These are phyloP conservation scores for Akanthomyces muscarius DNA, from an alignment of 2,329 filamentous ascomycete species.

Conservation along the genomic window DNA sequence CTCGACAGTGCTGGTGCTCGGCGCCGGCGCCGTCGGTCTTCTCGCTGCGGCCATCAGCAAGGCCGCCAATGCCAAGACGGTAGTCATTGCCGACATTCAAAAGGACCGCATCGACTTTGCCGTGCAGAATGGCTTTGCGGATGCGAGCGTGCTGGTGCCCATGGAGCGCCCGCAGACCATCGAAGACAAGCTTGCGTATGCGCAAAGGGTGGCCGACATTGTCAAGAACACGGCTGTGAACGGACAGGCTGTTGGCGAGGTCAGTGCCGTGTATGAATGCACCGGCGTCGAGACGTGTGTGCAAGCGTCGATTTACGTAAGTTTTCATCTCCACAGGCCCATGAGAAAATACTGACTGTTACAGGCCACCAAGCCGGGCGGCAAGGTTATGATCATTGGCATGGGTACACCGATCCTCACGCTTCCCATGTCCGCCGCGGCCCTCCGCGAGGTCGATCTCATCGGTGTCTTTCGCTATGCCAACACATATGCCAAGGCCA, in stretches of 20 bases:
- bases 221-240: conserved; percentile 35
- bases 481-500: conserved; percentile 64
- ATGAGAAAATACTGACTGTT: background rate
- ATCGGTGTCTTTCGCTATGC: conserved; percentile 68
- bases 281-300: conserved; percentile 75
- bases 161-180: conserved; percentile 44
- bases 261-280: conserved; percentile 70
- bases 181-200: conserved; percentile 51
- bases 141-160: conserved; percentile 48
- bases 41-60: conserved; percentile 56
- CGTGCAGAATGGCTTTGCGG: conserved; percentile 51
- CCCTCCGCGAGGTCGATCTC: conserved; percentile 67
- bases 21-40: conserved; percentile 58
- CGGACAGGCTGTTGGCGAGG: conserved; percentile 53
- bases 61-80: conserved; percentile 38
- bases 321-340: conserved; percentile 20
- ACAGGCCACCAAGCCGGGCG: conserved; percentile 59
- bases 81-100: conserved; percentile 55
- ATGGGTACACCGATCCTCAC: conserved; percentile 71
- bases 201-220: conserved; percentile 44
- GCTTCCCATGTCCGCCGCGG: conserved; percentile 63
- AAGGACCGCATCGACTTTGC: conserved; percentile 56
- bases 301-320: conserved; percentile 67
- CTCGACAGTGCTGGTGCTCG: conserved; percentile 50
- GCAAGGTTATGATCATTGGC: conserved; percentile 65